Evolutionary conservation across 345 rosid genomes (phyloP).

Genomic region (Hibiscus tridactylites): DNA sequence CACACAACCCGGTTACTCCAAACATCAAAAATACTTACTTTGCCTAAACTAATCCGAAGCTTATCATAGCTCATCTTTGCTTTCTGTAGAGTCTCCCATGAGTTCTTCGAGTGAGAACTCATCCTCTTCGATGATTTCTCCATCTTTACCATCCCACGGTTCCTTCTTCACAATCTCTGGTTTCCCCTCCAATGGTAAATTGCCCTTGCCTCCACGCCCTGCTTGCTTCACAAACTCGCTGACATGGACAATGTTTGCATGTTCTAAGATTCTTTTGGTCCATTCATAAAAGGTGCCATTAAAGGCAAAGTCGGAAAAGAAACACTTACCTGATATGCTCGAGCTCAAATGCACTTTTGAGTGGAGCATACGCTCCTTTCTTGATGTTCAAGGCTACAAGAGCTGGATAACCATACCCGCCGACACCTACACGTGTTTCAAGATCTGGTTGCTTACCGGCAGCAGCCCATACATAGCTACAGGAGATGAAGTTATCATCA

Average conservation of each 20-base stretch:
- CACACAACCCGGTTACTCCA: background rate
- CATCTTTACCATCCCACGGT: constrained; percentile 95
- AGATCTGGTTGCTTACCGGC: constrained; percentile 89
- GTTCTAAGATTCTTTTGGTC: background rate
- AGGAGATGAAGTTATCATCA: background rate
- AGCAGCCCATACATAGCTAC: constrained; percentile 90
- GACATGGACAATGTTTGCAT: constrained; percentile 10
- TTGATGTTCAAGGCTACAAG: constrained; percentile 87
- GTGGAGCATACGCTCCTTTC: constrained; percentile 93
- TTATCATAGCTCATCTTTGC: constrained; percentile 56
- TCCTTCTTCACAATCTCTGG: constrained; percentile 51
- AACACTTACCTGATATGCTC: constrained; percentile 66
- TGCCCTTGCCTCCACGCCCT: constrained; percentile 93
- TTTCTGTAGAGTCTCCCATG: constrained; percentile 54
- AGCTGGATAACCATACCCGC: constrained; percentile 98
- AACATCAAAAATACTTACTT: background rate
- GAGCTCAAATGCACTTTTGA: constrained; percentile 89
- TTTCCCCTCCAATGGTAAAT: constrained; percentile 55
- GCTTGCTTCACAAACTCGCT: constrained; percentile 97
- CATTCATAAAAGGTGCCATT: background rate
- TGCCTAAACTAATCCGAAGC: background rate
- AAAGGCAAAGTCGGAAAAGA: background rate
- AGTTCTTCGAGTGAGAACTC: constrained; percentile 93
- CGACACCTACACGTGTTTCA: constrained; percentile 73
- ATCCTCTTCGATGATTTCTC: constrained; percentile 70